Base-by-base conservation (phyloP, 1,284 basidiomycete species). In the Porodaedalea pini region DNA sequence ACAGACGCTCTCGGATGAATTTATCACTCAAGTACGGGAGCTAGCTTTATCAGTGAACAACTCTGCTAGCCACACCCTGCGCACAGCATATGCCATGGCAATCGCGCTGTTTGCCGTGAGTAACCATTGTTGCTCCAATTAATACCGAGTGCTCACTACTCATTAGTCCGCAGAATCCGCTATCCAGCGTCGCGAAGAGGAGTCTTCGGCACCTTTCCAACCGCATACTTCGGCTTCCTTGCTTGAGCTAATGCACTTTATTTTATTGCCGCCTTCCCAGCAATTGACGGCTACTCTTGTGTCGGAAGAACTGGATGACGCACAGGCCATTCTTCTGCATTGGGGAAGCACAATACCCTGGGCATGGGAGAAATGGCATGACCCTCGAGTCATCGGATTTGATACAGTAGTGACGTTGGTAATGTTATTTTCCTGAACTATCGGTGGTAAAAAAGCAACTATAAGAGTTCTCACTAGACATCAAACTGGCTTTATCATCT, bases 341-440 rank as follows among this genome's bases (percentile, higher is more conserved):
- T 87, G 81, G 79, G 79, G 80, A 29, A 59, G 72, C 13, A 69
- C 76, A 3, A 65, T 85, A 2, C 74, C 77, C 2, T 88, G 86
- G 85, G 74, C 74, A 57, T 90, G 87, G 86, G 67, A 65, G n/a
- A 68, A 75, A 7, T 88, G 85, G 83, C 66, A 70, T 43, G 85
- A 88, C 64, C 70, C 74, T 54, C 74, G 80, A 32, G 65, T 73
- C 32, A 72, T 76, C 23, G 69, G 80, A 44, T 71, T 76, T 2
- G 83, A 85, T 54, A 71, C 70, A 15, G 72, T 85, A 31, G 69
- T 74, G 7, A 68, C 67, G 53, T 62, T 86, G 58, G 87, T 88
- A 59, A 60, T 78, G n/a, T 65, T 4, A 15, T 44, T 34, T 19
- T 10, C 19, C 29, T 40, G 23, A 36, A 23, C 27, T 47, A 5